Percentiles rank a stretch among this genome's conserved stretches.
phyloP scores from a whole-genome alignment of 73 alveolate species.

The Paramecium tetraurelia region DNA sequence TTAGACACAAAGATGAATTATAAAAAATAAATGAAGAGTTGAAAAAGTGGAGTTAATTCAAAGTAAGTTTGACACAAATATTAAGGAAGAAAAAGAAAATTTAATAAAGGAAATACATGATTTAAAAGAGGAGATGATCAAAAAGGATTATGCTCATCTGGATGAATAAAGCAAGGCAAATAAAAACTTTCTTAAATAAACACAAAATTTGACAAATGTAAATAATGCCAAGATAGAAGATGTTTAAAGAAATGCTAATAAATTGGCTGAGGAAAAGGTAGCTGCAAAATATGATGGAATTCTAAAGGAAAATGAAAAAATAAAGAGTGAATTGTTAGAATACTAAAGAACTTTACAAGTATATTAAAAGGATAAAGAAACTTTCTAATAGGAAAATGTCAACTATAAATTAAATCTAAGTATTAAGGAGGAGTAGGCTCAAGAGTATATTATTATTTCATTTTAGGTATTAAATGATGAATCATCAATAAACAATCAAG shows the following conservation, averaged over 20 bases:
- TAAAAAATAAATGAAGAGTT: not conserved
- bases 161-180: conserved; percentile 40
- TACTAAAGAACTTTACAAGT: conserved; percentile 34
- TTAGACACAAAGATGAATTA: not conserved
- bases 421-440: conserved; percentile 10
- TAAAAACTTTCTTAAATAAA: conserved; percentile 38
- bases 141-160: conserved; percentile 51
- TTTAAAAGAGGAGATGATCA: conserved; percentile 18
- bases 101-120: conserved; percentile 9
- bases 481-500: conserved; percentile 42
- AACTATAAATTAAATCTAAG: conserved; percentile 31
- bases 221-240: conserved; percentile 57
- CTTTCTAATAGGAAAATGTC: not conserved
- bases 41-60: not conserved
- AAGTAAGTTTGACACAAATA: not conserved
- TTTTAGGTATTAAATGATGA: conserved; percentile 25
- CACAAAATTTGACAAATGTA: conserved; percentile 31
- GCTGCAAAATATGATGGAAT: conserved; percentile 55
- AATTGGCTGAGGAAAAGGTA: conserved; percentile 47
- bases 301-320: conserved; percentile 57
- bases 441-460: not conserved
- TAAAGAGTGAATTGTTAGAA: conserved; percentile 52
- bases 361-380: conserved; percentile 42
- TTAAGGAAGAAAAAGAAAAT: conserved; percentile 42
- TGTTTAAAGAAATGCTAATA: conserved; percentile 58